These are phyloP conservation scores for Taiozyma sp. DNA, from an alignment of 1,139 yeast species.

Conservation along the genomic window DNA sequence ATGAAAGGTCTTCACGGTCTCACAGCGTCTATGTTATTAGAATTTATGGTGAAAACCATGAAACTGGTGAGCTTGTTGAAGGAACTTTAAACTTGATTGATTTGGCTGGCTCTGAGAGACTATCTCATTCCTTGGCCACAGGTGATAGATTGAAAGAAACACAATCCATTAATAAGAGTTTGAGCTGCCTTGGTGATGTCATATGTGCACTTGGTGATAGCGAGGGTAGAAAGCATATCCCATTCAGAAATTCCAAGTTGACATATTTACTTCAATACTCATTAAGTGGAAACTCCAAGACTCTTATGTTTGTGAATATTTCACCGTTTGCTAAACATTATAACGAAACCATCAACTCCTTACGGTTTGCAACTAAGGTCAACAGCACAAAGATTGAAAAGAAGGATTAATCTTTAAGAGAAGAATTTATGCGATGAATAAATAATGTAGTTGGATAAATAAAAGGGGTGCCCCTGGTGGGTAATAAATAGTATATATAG, in stretches of 20 bases:
- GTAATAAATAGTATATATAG: not conserved
- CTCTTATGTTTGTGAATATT: slow-evolving; percentile 89
- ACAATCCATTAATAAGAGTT: slow-evolving; percentile 81
- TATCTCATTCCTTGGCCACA: slow-evolving; percentile 66
- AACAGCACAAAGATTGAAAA: slow-evolving; percentile 42
- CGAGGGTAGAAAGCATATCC: slow-evolving; percentile 37
- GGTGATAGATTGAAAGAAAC: slow-evolving; percentile 87
- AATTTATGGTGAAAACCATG: slow-evolving; percentile 47
- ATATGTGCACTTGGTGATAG: slow-evolving; percentile 59
- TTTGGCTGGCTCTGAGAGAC: slow-evolving; percentile 85
- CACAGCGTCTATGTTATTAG: slow-evolving; percentile 69
- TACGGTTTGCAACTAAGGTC: slow-evolving; percentile 86
- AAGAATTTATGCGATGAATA: slow-evolving; percentile 1
- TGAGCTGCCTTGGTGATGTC: slow-evolving; percentile 89
- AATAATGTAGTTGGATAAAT: not conserved
- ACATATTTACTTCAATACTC: slow-evolving; percentile 84
- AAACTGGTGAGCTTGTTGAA: slow-evolving; percentile 42
- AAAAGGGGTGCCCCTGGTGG: not conserved
- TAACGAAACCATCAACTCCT: slow-evolving; percentile 75
- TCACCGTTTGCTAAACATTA: slow-evolving; percentile 63
- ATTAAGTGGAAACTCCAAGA: slow-evolving; percentile 79
- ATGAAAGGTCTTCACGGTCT: slow-evolving; percentile 71
- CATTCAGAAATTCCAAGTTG: slow-evolving; percentile 55
- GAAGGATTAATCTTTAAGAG: not conserved
- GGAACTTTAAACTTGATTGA: slow-evolving; percentile 77